A percentile compares a stretch with the other conserved stretches of the same genome.
Evolutionary conservation across 2,329 filamentous ascomycete species (phyloP).

Genomic region (Westerdykella aurantiaca): DNA sequence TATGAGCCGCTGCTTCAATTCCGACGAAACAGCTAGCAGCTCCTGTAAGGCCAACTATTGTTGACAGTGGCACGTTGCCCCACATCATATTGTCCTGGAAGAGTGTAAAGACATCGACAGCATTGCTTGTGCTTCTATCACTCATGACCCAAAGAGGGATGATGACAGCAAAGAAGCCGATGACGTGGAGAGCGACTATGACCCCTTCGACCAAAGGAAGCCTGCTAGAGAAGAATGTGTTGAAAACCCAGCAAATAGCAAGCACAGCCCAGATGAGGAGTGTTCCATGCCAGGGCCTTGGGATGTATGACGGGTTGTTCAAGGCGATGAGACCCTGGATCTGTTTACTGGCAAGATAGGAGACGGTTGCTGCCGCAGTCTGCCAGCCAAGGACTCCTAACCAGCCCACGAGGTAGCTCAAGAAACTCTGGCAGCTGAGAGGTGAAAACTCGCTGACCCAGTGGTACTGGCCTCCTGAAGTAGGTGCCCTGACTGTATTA

Average conservation of each 20-base stretch:
- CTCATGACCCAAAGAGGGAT: constrained; percentile 5
- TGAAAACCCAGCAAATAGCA: constrained; percentile 32
- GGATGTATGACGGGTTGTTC: constrained; percentile 29
- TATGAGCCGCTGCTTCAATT: constrained; percentile 5
- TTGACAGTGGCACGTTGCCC: constrained; percentile 1
- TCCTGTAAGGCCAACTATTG: neutral
- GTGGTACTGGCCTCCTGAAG: constrained; percentile 30
- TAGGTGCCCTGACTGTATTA: constrained; percentile 29
- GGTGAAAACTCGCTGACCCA: constrained; percentile 37
- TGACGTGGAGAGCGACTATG: constrained; percentile 42
- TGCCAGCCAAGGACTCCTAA: constrained; percentile 32
- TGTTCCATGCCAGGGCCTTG: constrained; percentile 42
- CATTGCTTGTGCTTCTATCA: constrained; percentile 2
- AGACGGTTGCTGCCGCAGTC: constrained; percentile 14
- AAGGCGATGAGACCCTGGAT: constrained; percentile 15
- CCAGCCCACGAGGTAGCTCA: constrained; percentile 37
- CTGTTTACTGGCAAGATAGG: constrained; percentile 6
- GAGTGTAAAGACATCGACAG: constrained; percentile 4
- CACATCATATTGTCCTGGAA: constrained; percentile 1
- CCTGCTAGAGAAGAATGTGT: constrained; percentile 37
- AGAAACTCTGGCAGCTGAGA: constrained; percentile 31
- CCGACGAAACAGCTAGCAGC: neutral
- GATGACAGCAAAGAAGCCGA: constrained; percentile 45
- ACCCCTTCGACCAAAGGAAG: constrained; percentile 42
- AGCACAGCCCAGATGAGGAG: constrained; percentile 37